Evolutionary conservation across 805 yeast species (phyloP).

Genomic region (Myxozyma melibiosi): DNA sequence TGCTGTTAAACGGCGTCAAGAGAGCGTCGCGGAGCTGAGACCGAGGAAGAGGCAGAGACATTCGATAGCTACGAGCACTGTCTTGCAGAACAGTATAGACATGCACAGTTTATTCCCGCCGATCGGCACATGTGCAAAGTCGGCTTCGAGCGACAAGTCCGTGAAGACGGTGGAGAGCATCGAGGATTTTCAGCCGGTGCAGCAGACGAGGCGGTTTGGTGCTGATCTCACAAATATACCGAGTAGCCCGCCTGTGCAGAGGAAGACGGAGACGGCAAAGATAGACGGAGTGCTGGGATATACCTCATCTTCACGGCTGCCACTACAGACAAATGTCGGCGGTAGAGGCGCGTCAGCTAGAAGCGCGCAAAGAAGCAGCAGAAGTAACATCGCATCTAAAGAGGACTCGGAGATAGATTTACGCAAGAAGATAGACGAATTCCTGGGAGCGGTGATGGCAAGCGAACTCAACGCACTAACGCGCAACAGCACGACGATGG

Average conservation of each 20-base stretch:
- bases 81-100: neutral
- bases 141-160: neutral
- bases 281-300: neutral
- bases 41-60: neutral
- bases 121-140: neutral
- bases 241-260: slow-evolving; percentile 6
- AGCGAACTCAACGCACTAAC: slow-evolving; percentile 2
- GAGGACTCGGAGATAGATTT: neutral
- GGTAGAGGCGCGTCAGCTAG: neutral
- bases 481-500: neutral
- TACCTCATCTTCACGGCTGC: neutral
- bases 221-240: slow-evolving; percentile 5
- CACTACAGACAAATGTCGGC: neutral
- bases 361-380: neutral
- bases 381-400: neutral
- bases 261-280: neutral
- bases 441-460: slow-evolving; percentile 2
- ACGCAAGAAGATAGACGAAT: neutral
- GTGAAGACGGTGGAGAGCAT: neutral
- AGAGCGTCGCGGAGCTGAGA: neutral
- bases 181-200: neutral
- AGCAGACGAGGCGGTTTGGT: neutral
- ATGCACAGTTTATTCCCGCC: slow-evolving; percentile 10
- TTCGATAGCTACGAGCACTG: slow-evolving; percentile 10
- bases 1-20: neutral